Conservation (phyloP, 805 yeast species). For the Yamadazyma laniorum region DNA sequence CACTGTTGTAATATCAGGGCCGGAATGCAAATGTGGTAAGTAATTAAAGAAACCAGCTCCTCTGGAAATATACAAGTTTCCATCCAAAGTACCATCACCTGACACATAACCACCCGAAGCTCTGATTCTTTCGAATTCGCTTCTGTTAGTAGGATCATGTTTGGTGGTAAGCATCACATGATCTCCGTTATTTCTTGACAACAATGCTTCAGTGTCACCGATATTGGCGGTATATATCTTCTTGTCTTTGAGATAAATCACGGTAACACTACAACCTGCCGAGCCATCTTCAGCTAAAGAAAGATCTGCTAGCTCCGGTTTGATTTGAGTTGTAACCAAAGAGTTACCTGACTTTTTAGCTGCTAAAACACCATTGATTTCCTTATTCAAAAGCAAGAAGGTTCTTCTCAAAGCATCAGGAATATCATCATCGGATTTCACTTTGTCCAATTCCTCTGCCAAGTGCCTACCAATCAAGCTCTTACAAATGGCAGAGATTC, state of each 20-base stretch:
- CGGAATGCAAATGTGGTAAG: constrained; percentile 85
- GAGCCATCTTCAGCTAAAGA: constrained; percentile 61
- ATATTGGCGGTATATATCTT: constrained; percentile 77
- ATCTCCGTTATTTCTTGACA: constrained; percentile 81
- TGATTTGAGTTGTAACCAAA: constrained; percentile 33
- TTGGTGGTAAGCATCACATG: constrained; percentile 66
- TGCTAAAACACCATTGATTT: constrained; percentile 62
- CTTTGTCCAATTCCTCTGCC: constrained; percentile 59
- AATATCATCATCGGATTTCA: constrained; percentile 43
- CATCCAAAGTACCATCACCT: constrained; percentile 81
- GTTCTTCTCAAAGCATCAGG: constrained; percentile 80
- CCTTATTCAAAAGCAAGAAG: constrained; percentile 76
- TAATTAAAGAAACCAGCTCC: constrained; percentile 88
- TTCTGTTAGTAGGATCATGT: constrained; percentile 79
- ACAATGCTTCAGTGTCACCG: constrained; percentile 84
- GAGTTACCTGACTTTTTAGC: constrained; percentile 43
- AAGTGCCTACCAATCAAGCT: constrained; percentile 66
- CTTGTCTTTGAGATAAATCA: constrained; percentile 71
- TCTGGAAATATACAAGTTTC: constrained; percentile 77
- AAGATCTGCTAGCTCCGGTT: constrained; percentile 42
- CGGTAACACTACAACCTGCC: constrained; percentile 84
- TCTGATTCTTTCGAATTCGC: constrained; percentile 82
- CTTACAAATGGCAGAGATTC: constrained; percentile 71
- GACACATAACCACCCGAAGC: constrained; percentile 90
- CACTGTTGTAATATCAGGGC: constrained; percentile 71